Evolutionary conservation across 352 stramenopile genomes (phyloP).

Genomic region (Albugo candida): DNA sequence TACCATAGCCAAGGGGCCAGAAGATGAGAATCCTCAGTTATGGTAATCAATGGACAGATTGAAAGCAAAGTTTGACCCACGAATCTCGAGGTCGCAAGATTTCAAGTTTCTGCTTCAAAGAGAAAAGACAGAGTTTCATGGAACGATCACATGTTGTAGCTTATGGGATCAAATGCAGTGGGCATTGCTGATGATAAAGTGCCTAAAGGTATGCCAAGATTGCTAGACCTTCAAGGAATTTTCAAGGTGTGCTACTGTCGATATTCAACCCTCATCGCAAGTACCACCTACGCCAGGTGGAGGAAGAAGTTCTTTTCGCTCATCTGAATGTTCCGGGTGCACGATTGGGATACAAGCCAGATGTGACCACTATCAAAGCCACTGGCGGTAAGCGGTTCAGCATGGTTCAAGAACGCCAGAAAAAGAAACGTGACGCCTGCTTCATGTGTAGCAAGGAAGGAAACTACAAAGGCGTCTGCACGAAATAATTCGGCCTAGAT

Average conservation of each 20-base stretch:
- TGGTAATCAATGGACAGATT: not conserved
- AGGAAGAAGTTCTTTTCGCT: conserved; percentile 2
- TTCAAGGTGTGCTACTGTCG: conserved; percentile 3
- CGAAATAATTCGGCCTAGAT: not conserved
- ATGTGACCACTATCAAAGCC: too few relatives aligned
- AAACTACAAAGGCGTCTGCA: not conserved
- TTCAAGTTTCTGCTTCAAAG: not conserved
- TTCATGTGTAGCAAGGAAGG: not conserved
- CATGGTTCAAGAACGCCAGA: not conserved
- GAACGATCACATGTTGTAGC: not conserved
- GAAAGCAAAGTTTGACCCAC: not conserved
- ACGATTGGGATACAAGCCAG: not conserved
- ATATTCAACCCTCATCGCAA: not conserved
- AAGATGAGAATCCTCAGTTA: not conserved
- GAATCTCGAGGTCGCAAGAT: not conserved
- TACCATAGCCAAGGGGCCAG: not conserved
- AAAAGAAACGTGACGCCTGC: not conserved
- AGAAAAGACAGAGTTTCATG: not conserved
- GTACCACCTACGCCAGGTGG: not conserved
- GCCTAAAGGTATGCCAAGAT: not conserved
- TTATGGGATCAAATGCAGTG: not conserved
- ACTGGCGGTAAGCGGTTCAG: too few relatives aligned
- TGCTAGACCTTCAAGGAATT: conserved; percentile 1
- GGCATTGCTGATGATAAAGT: not conserved
- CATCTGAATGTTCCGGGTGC: not conserved